Base-by-base conservation (phyloP, 2,329 filamentous ascomycete genomes). In the Aspergillus japonicus region DNA sequence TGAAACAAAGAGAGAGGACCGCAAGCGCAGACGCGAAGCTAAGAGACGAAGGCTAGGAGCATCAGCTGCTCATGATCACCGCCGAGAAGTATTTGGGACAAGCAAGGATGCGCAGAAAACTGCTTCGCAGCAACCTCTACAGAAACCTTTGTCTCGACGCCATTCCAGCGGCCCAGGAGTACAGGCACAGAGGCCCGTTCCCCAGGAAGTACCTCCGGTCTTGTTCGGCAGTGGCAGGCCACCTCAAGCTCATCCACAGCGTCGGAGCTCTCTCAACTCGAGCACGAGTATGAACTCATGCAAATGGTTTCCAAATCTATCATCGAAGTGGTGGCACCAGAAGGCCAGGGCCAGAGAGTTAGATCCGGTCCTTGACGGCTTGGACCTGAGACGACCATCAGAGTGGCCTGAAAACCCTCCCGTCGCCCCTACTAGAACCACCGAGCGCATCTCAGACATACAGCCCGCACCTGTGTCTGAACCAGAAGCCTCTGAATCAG, bases 321-420 rank as follows among this genome's bases (percentile, higher is more conserved):
- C 68, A 10, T 68, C 66, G 3, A 66, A 66, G 33, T 58, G 70
- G 54, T 71, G 63, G 56, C 66, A 70, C 50, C 65, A 74, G 50
- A 76, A 76, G 57, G 65, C 69, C n/a, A 65, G 70, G 48, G 61
- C 61, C 7, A 59, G 66, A 35, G 76, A 79, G 33, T 70, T 67
- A 47, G 64, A 67, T n/a, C 77, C 78, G 16, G 68, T 78, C 62
- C 67, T 73, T 23, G 69, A 62, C 19, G 65, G 75, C 47, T 51
- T 80, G 16, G 66, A 79, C 16, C 63, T 79, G n/a, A 62, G 67
- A 60, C 70, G 64, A 8, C 76, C 75, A 8, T 69, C 70, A 6
- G 70, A 77, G 10, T 77, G 72, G 65, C 50, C 65, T 12, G 47
- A 65, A 4, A 60, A 62, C 47, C 48, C 60, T 11, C 53, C 54